Percentiles rank a stretch among this genome's conserved stretches.
These are phyloP conservation scores for Chaetomiaceae sp. DNA, from an alignment of 2,329 filamentous ascomycete genomes.

Conservation along the genomic window DNA sequence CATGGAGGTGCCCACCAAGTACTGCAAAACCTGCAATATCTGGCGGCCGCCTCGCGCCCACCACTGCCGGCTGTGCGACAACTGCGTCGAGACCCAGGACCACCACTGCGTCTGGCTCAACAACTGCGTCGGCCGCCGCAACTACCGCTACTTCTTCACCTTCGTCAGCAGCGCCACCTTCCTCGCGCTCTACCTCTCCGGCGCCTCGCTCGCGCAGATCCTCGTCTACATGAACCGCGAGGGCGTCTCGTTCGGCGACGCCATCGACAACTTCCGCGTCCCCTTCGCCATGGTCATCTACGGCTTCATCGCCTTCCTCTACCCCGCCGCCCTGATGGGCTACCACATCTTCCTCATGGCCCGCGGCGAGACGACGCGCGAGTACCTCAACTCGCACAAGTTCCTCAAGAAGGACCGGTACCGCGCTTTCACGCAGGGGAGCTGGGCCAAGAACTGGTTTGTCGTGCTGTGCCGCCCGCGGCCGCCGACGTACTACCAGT, in stretches of 20 bases:
- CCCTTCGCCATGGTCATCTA: slow-evolving; percentile 89
- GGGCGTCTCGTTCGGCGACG: slow-evolving; percentile 60
- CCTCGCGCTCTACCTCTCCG: slow-evolving; percentile 70
- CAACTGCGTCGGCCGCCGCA: slow-evolving; percentile 93
- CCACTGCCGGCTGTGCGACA: slow-evolving; percentile 94
- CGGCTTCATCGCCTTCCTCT: slow-evolving; percentile 67
- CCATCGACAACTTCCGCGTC: slow-evolving; percentile 68
- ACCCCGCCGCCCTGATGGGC: slow-evolving; percentile 75
- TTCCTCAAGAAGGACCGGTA: slow-evolving; percentile 90
- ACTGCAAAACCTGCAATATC: slow-evolving; percentile 95
- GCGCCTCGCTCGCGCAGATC: slow-evolving; percentile 74
- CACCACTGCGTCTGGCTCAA: slow-evolving; percentile 99
- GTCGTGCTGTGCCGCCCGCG: slow-evolving; percentile 78
- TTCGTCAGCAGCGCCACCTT: slow-evolving; percentile 80
- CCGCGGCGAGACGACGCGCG: slow-evolving; percentile 88
- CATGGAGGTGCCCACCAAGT: slow-evolving; percentile 98
- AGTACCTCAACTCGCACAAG: slow-evolving; percentile 95
- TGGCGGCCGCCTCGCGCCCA: slow-evolving; percentile 95
- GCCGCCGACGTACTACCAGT: slow-evolving; percentile 81
- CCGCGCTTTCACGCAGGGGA: slow-evolving; percentile 80
- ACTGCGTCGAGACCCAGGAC: slow-evolving; percentile 94
- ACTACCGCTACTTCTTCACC: slow-evolving; percentile 96
- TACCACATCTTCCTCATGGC: slow-evolving; percentile 92
- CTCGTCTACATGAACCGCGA: slow-evolving; percentile 64
- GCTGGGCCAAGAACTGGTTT: slow-evolving; percentile 70